Percentiles rank a stretch among this genome's conserved stretches.
Conservation (phyloP, 176 grass and related monocot species). For the Raddia distichophylla region DNA sequence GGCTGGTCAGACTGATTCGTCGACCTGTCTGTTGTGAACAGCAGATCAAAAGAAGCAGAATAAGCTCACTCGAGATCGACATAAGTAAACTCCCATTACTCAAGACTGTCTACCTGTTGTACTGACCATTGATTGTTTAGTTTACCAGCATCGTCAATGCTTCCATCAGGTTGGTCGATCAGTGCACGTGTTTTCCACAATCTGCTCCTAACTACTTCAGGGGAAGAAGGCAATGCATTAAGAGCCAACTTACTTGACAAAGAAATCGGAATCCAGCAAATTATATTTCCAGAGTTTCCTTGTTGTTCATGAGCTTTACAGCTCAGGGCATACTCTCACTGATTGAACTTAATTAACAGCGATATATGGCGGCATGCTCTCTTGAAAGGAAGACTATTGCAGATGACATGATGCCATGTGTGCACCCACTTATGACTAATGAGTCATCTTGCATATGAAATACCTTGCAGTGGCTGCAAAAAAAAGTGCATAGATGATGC, state of each 20-base stretch:
- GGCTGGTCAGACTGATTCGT: not conserved
- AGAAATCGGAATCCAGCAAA: not conserved
- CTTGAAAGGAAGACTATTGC: not conserved
- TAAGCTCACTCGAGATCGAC: not conserved
- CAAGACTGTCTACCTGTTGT: not conserved
- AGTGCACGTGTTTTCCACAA: not conserved
- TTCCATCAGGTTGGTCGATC: not conserved
- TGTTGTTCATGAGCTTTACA: not conserved
- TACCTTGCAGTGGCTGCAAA: not conserved
- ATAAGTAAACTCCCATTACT: too few relatives aligned
- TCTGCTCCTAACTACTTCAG: not conserved
- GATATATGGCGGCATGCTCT: not conserved
- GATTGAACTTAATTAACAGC: not conserved
- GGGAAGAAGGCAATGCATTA: not conserved
- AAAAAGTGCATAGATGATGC: not conserved
- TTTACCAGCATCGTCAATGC: not conserved
- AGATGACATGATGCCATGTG: constrained; percentile 3
- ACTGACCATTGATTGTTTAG: not conserved
- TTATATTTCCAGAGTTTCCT: not conserved
- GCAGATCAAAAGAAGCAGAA: not conserved
- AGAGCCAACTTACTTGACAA: not conserved
- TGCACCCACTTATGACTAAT: not conserved
- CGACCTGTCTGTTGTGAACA: not conserved
- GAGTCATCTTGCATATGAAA: constrained; percentile 1
- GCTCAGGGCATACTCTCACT: not conserved